phyloP scores from a whole-genome alignment of 2,329 filamentous ascomycete genomes.

The Xylaria digitata region DNA sequence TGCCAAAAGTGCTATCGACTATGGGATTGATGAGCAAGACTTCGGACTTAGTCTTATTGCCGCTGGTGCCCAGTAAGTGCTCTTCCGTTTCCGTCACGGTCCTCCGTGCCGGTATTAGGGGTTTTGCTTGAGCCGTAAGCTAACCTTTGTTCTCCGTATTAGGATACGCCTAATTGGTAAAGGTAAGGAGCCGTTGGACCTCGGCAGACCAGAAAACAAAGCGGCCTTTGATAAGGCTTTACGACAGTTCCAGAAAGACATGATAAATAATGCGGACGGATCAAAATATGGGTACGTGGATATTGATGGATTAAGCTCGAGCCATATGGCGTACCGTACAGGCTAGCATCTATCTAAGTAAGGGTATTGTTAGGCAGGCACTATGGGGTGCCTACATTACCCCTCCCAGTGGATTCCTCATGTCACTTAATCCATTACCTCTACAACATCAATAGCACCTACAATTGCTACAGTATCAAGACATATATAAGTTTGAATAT shows the following conservation, averaged over 20 bases:
- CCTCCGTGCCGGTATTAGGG: no score
- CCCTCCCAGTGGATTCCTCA: no score
- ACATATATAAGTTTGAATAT: no score
- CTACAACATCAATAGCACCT: no score
- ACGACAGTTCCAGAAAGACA: conserved; percentile 48
- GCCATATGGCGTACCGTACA: conserved; percentile 50
- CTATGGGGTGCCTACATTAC: no score
- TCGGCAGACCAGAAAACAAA: conserved; percentile 49
- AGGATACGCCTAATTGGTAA: conserved; percentile 51
- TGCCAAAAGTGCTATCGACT: conserved; percentile 60
- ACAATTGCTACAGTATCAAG: no score
- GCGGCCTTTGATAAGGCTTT: conserved; percentile 48
- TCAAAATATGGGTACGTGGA: conserved; percentile 51
- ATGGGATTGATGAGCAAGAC: conserved; percentile 61
- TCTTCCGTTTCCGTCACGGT: not conserved
- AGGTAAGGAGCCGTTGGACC: conserved; percentile 49
- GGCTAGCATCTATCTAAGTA: not conserved
- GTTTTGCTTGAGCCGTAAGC: not conserved
- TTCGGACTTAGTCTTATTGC: conserved; percentile 55
- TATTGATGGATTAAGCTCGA: conserved; percentile 49
- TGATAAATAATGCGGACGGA: conserved; percentile 49
- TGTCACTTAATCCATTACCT: no score
- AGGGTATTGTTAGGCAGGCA: no score
- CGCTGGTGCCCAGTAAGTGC: conserved; percentile 50
- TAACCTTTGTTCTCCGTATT: not conserved